These are phyloP conservation scores for Plectosphaerella plurivora DNA, from an alignment of 2,329 filamentous ascomycete genomes.

Conservation along the genomic window DNA sequence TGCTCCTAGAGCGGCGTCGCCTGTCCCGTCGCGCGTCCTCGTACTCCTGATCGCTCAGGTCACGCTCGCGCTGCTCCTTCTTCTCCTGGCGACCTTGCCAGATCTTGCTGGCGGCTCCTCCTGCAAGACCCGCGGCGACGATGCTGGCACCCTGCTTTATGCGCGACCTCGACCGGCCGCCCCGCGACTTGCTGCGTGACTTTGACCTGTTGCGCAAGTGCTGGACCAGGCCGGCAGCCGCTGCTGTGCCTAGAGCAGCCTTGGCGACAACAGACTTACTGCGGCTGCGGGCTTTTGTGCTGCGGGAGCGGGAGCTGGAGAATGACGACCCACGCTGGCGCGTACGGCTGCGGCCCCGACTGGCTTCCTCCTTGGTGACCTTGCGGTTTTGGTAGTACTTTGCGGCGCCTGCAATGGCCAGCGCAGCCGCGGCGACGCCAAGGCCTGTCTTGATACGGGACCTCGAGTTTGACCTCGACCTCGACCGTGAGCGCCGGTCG, in stretches of 20 bases:
- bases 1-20: constrained; percentile 35
- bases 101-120: constrained; percentile 56
- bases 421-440: constrained; percentile 57
- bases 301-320: constrained; percentile 37
- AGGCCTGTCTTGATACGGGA: constrained; percentile 56
- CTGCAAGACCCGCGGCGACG: constrained; percentile 54
- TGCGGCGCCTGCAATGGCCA: constrained; percentile 60
- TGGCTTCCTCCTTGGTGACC: constrained; percentile 53
- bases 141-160: constrained; percentile 55
- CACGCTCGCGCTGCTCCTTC: constrained; percentile 42
- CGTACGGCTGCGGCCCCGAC: constrained; percentile 50
- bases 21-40: constrained; percentile 10
- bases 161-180: constrained; percentile 37
- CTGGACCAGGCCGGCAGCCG: constrained; percentile 53
- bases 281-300: constrained; percentile 31
- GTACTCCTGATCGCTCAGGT: constrained; percentile 26
- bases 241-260: constrained; percentile 52
- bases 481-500: constrained; percentile 27
- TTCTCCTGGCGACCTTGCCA: constrained; percentile 59
- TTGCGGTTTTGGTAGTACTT: constrained; percentile 60
- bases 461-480: constrained; percentile 10
- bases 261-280: constrained; percentile 50
- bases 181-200: constrained; percentile 23
- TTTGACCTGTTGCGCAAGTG: constrained; percentile 45
- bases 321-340: constrained; percentile 28